These are phyloP conservation scores for Amauroascus verrucosus DNA, from an alignment of 2,329 filamentous ascomycete species.

Conservation along the genomic window DNA sequence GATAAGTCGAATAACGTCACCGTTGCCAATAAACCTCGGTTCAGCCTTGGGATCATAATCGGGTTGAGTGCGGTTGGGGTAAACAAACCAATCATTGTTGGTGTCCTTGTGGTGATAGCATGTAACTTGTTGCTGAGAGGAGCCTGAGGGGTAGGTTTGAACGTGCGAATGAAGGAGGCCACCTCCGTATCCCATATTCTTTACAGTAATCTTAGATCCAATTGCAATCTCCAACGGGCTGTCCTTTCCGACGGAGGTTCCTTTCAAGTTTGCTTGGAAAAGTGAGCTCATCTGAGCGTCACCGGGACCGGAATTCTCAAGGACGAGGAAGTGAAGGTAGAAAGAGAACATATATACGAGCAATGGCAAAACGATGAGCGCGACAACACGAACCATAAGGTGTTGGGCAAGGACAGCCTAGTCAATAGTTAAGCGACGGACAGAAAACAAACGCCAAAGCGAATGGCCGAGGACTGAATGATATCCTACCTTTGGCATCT, in stretches of 20 bases:
- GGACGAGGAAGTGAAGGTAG: constrained; percentile 83
- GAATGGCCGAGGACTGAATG: background rate
- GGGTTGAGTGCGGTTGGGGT: constrained; percentile 71
- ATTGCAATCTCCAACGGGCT: constrained; percentile 85
- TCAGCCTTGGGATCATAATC: constrained; percentile 64
- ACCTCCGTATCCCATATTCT: constrained; percentile 99
- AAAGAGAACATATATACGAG: constrained; percentile 94
- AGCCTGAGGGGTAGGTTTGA: constrained; percentile 91
- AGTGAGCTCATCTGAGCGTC: constrained; percentile 99
- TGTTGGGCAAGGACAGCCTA: constrained; percentile 58
- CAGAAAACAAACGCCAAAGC: background rate
- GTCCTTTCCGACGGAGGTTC: constrained; percentile 87
- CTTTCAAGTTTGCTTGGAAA: constrained; percentile 92
- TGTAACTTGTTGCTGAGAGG: constrained; percentile 87
- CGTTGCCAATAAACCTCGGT: constrained; percentile 64
- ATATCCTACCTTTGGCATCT: constrained; percentile 63
- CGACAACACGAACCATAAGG: constrained; percentile 66
- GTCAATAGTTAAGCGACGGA: background rate
- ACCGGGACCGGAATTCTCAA: constrained; percentile 86
- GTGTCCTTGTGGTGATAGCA: constrained; percentile 99
- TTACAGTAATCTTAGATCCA: constrained; percentile 82
- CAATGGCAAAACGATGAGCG: constrained; percentile 78
- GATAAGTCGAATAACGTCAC: constrained; percentile 70
- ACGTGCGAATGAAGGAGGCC: constrained; percentile 93
- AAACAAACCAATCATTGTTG: constrained; percentile 99